Percentiles rank a stretch among this genome's conserved stretches.
phyloP scores from a whole-genome alignment of 1,284 basidiomycete genomes.

The Somion occarium region DNA sequence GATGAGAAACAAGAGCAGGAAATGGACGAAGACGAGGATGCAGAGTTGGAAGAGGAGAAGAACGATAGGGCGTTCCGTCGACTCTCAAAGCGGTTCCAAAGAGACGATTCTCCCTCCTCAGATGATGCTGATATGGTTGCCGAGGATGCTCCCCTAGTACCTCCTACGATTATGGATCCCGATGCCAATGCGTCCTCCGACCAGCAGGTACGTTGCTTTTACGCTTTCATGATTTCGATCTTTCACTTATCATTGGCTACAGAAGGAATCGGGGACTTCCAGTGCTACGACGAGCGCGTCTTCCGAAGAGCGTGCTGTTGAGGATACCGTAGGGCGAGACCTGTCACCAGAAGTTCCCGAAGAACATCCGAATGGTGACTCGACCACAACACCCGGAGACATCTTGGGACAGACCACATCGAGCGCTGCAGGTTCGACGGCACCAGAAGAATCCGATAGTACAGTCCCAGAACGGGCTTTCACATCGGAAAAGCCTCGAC shows the following conservation, averaged over 20 bases:
- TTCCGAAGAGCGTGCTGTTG: not conserved
- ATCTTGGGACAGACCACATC: too few relatives aligned
- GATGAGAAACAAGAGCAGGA: constrained; percentile 13
- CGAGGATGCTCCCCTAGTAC: constrained; percentile 14
- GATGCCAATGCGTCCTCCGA: constrained; percentile 9
- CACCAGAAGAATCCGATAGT: not conserved
- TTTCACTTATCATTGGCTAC: not conserved
- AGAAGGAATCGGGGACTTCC: not conserved
- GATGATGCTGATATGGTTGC: constrained; percentile 19
- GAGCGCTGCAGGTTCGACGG: too few relatives aligned
- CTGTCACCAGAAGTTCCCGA: not conserved
- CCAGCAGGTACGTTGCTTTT: not conserved
- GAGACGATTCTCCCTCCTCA: constrained; percentile 20
- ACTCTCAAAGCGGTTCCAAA: constrained; percentile 18
- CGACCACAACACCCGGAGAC: too few relatives aligned
- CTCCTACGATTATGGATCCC: constrained; percentile 17
- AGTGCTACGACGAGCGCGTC: not conserved
- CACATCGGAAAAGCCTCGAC: not conserved
- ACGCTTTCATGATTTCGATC: not conserved
- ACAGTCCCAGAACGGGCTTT: not conserved
- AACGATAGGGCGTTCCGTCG: constrained; percentile 21
- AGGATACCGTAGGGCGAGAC: not conserved
- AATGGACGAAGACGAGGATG: constrained; percentile 14
- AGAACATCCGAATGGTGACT: too few relatives aligned
- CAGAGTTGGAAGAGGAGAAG: constrained; percentile 20